Conservation (phyloP, 768 basidiomycete genomes). For the Dictyophora rubrovolvata region DNA sequence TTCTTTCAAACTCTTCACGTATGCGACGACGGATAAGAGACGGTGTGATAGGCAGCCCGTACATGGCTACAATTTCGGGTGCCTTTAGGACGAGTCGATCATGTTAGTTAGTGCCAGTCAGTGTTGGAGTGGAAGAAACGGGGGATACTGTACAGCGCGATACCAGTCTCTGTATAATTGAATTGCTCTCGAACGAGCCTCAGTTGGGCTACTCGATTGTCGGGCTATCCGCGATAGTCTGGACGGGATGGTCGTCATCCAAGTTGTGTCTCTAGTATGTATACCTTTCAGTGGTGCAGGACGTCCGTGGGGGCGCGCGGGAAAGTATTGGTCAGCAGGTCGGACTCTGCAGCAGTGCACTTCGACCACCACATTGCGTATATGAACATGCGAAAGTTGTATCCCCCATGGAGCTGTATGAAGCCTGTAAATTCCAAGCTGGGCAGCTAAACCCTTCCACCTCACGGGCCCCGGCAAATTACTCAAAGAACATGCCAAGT, state of each 20-base stretch:
- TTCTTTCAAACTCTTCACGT: slow-evolving; percentile 78
- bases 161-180: slow-evolving; percentile 91
- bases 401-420: too few species aligned
- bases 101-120: slow-evolving; percentile 22
- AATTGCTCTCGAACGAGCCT: slow-evolving; percentile 58
- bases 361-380: too few species aligned
- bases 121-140: slow-evolving; percentile 2
- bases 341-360: too few species aligned
- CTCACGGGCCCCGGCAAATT: too few species aligned
- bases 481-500: too few species aligned
- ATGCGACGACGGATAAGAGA: slow-evolving; percentile 71
- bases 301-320: background rate
- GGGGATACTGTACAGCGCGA: slow-evolving; percentile 58
- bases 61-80: slow-evolving; percentile 79
- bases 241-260: slow-evolving; percentile 80
- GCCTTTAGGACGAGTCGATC: too few species aligned
- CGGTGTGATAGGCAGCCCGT: slow-evolving; percentile 73
- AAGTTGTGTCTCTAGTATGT: background rate
- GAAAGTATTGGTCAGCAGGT: background rate
- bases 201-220: slow-evolving; percentile 43
- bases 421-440: too few species aligned
- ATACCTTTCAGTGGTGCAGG: too few species aligned
- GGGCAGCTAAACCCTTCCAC: too few species aligned
- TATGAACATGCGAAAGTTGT: too few species aligned
- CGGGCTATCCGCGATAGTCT: slow-evolving; percentile 68